These are phyloP conservation scores for Suhomyces choctaworum DNA, from an alignment of 1,139 yeast genomes.

Conservation along the genomic window DNA sequence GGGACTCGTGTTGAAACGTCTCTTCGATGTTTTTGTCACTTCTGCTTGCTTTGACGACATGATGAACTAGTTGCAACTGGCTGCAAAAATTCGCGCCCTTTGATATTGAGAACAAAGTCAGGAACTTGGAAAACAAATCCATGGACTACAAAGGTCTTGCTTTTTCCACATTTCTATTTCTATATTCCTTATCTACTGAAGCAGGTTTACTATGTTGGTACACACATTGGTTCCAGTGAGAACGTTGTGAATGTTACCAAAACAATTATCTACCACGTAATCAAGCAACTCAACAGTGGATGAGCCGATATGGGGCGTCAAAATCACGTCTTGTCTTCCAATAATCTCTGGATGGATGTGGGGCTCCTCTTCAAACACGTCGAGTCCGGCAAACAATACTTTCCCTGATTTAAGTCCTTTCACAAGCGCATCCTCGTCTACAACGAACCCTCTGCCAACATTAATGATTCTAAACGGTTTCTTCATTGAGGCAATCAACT, in stretches of 20 bases:
- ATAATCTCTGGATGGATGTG: conserved; percentile 51
- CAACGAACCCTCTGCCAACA: conserved; percentile 72
- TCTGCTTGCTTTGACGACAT: too few relatives aligned
- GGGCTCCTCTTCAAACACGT: conserved; percentile 77
- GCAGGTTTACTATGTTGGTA: conserved; percentile 7
- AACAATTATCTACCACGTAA: conserved; percentile 41
- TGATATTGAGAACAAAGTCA: too few relatives aligned
- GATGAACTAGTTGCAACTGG: too few relatives aligned
- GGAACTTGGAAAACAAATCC: too few relatives aligned
- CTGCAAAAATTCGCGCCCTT: too few relatives aligned
- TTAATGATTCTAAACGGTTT: conserved; percentile 67
- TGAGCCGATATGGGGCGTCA: conserved; percentile 79
- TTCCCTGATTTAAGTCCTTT: conserved; percentile 68
- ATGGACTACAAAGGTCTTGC: too few relatives aligned
- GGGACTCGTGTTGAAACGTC: too few relatives aligned
- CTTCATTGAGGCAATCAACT: conserved; percentile 48
- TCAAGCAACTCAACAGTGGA: conserved; percentile 56
- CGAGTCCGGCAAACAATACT: conserved; percentile 73
- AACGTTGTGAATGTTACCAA: conserved; percentile 13
- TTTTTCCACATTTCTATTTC: too few relatives aligned
- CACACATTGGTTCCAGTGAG: conserved; percentile 7
- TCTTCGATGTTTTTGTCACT: too few relatives aligned
- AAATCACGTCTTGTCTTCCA: conserved; percentile 64
- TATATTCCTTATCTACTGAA: too few relatives aligned
- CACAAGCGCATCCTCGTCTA: conserved; percentile 72